A percentile compares a stretch with the other conserved stretches of the same genome.
phyloP scores from a whole-genome alignment of 495 filamentous ascomycete genomes.

The Penicillium pancosmium region DNA sequence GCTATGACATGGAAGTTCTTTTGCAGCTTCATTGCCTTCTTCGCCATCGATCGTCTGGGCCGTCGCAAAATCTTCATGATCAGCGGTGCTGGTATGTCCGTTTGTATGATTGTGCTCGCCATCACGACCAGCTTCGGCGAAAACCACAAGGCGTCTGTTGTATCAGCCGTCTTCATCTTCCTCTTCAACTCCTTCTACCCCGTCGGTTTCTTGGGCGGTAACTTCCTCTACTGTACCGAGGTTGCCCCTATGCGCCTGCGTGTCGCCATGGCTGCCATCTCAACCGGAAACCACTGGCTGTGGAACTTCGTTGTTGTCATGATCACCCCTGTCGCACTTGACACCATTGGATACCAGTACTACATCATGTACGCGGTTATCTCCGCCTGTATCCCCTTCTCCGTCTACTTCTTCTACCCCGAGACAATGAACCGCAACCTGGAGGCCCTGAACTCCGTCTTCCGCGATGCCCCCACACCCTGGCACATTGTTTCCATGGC shows the following conservation, averaged over 20 bases:
- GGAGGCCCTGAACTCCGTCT: constrained; percentile 68
- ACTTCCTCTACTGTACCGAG: constrained; percentile 62
- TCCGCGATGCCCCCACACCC: constrained; percentile 53
- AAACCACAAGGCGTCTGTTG: constrained; percentile 39
- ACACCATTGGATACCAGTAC: constrained; percentile 37
- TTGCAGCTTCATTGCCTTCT: constrained; percentile 50
- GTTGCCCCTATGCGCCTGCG: constrained; percentile 57
- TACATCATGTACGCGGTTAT: constrained; percentile 45
- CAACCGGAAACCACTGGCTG: constrained; percentile 47
- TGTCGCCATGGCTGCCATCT: constrained; percentile 51
- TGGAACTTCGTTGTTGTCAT: constrained; percentile 64
- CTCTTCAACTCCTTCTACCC: constrained; percentile 65
- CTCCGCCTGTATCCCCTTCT: constrained; percentile 38
- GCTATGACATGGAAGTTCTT: constrained; percentile 56
- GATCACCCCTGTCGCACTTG: constrained; percentile 53
- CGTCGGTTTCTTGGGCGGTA: constrained; percentile 59
- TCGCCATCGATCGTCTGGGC: constrained; percentile 55
- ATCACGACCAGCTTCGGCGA: constrained; percentile 40
- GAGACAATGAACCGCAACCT: constrained; percentile 68
- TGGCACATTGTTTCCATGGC: constrained; percentile 40
- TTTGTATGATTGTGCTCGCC: constrained; percentile 52
- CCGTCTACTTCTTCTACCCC: constrained; percentile 67
- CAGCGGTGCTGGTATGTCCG: constrained; percentile 50
- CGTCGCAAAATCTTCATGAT: constrained; percentile 58
- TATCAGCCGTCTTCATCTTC: constrained; percentile 58